phyloP scores from a whole-genome alignment of 169 alveolate species.

The Eimeria praecox region DNA sequence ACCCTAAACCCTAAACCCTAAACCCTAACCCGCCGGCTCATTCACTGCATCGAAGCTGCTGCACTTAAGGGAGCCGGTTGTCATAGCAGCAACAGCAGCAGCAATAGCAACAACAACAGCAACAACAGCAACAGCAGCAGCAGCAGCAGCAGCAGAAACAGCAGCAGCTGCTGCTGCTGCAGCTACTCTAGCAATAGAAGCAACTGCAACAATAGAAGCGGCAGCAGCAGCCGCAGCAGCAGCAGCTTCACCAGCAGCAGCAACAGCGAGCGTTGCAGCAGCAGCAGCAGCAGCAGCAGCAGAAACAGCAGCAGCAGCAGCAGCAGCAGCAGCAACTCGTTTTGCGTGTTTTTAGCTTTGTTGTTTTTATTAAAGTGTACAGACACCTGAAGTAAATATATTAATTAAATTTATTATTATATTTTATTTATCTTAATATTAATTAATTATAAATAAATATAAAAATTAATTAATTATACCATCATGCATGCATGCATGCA shows the following conservation, averaged over 20 bases:
- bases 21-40: slow-evolving; percentile 35
- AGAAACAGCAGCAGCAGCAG: slow-evolving; percentile 20
- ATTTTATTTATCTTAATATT: no score
- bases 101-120: neutral
- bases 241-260: slow-evolving; percentile 37
- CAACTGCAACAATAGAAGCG: neutral
- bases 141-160: no score
- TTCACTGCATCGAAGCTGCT: no score
- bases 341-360: no score
- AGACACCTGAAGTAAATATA: neutral
- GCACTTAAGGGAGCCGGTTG: neutral
- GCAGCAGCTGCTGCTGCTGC: slow-evolving; percentile 18
- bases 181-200: neutral
- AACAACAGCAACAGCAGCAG: neutral
- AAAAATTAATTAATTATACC: no score
- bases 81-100: no score
- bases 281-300: neutral
- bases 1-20: slow-evolving; percentile 42
- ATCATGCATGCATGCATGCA: no score
- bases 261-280: neutral
- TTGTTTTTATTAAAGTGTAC: no score
- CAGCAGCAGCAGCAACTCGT: slow-evolving; percentile 34
- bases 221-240: neutral
- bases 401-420: no score
- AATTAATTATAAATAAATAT: neutral